Conservation (phyloP, 2,329 filamentous ascomycete species). For the Trichocomaceae sp. region DNA sequence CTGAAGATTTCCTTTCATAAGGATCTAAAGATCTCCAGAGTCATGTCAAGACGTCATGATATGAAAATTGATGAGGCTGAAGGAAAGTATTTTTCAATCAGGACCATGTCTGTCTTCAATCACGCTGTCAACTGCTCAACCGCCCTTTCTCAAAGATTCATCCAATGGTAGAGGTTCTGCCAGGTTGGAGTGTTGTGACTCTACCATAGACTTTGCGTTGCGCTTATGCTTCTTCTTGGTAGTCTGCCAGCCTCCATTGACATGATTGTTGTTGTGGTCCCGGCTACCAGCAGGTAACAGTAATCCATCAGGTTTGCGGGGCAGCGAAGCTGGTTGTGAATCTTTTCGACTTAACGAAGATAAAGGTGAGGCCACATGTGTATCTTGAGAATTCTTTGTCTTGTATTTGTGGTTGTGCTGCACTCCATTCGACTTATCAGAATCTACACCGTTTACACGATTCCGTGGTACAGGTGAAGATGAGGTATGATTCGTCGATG, state of each 20-base stretch:
- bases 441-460: conserved; percentile 26
- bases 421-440: conserved; percentile 31
- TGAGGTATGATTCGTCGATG: conserved; percentile 21
- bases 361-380: conserved; percentile 9
- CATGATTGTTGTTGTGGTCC: conserved; percentile 15
- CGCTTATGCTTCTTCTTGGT: conserved; percentile 40
- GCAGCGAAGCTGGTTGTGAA: conserved; percentile 21
- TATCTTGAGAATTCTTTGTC: conserved; percentile 29
- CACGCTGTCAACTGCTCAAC: conserved; percentile 28
- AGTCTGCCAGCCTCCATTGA: conserved; percentile 38
- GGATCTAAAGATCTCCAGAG: background rate
- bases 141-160: conserved; percentile 41
- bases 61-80: background rate
- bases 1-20: background rate
- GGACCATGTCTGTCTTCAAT: background rate
- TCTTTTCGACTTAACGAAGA: conserved; percentile 24
- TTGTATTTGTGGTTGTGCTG: conserved; percentile 26
- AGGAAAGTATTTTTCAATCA: background rate
- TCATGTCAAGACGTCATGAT: background rate
- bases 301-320: conserved; percentile 29
- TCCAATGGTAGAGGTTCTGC: conserved; percentile 37
- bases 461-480: conserved; percentile 28
- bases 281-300: conserved; percentile 19
- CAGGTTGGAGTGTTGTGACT: conserved; percentile 23
- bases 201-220: conserved; percentile 29